These are phyloP conservation scores for Nowakowskiella sp. DNA, from an alignment of 192 early-diverging fungal species.

Conservation along the genomic window DNA sequence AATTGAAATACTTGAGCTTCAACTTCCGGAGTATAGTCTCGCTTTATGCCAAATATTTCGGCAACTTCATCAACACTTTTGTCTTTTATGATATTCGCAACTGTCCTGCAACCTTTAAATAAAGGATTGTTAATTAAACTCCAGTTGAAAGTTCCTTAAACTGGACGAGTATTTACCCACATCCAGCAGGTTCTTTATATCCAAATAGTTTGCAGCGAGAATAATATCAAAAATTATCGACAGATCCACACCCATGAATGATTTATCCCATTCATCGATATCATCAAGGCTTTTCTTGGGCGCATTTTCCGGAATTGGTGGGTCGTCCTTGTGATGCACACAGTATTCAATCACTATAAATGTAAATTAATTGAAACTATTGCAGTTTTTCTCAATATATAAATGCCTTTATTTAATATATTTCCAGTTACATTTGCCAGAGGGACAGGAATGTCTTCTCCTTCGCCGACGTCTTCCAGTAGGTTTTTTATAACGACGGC, in stretches of 20 bases:
- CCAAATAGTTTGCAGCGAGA: conserved; percentile 59
- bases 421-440: conserved; percentile 67
- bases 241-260: conserved; percentile 88
- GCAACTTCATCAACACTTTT: conserved; percentile 85
- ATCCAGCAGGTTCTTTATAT: conserved; percentile 53
- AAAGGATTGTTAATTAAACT: conserved; percentile 5
- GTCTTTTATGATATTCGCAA: conserved; percentile 87
- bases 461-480: conserved; percentile 69
- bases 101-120: conserved; percentile 62
- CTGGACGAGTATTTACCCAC: conserved; percentile 31
- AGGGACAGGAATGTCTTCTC: conserved; percentile 57
- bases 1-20: conserved; percentile 57
- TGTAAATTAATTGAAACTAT: background rate
- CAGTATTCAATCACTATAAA: conserved; percentile 72
- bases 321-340: conserved; percentile 61
- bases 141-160: background rate
- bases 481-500: conserved; percentile 67
- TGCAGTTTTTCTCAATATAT: background rate
- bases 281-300: conserved; percentile 59
- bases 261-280: conserved; percentile 83
- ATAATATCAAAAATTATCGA: conserved; percentile 89
- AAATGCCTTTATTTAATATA: conserved; percentile 72
- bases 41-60: conserved; percentile 52
- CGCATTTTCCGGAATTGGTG: conserved; percentile 45
- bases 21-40: conserved; percentile 65